phyloP scores from a whole-genome alignment of 441 rosid species.

The Gossypium laxum region DNA sequence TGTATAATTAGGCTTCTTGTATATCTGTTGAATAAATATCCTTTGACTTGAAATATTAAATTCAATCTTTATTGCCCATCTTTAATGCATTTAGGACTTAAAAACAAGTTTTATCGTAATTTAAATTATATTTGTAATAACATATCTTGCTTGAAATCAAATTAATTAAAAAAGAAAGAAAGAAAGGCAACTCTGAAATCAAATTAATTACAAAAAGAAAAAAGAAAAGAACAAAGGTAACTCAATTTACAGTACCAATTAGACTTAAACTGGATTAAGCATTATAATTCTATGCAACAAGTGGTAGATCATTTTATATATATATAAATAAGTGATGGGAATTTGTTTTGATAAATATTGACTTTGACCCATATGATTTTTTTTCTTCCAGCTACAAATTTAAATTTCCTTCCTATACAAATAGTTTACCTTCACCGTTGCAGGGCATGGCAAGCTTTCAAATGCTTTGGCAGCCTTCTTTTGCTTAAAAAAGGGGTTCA shows the following conservation, averaged over 20 bases:
- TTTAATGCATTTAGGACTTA: no score
- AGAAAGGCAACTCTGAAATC: background rate
- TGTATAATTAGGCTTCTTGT: no score
- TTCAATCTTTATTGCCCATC: no score
- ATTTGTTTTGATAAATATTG: background rate
- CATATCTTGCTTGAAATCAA: background rate
- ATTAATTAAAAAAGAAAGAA: background rate
- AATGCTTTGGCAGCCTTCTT: background rate
- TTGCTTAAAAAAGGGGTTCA: background rate
- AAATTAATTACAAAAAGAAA: background rate
- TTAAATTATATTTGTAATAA: background rate
- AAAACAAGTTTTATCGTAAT: background rate
- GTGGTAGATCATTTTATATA: background rate
- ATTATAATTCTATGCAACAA: background rate
- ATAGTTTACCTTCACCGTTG: background rate
- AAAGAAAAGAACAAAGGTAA: background rate
- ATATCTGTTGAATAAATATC: no score
- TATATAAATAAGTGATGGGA: background rate
- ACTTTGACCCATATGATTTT: background rate
- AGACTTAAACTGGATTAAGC: background rate
- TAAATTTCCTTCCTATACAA: background rate
- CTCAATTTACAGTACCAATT: background rate
- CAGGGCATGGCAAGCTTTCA: background rate
- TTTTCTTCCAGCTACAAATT: background rate
- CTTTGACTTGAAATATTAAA: no score